A percentile compares a stretch with the other conserved stretches of the same genome.
These are phyloP conservation scores for Pleurostoma richardsiae DNA, from an alignment of 2,329 filamentous ascomycete species.

Conservation along the genomic window DNA sequence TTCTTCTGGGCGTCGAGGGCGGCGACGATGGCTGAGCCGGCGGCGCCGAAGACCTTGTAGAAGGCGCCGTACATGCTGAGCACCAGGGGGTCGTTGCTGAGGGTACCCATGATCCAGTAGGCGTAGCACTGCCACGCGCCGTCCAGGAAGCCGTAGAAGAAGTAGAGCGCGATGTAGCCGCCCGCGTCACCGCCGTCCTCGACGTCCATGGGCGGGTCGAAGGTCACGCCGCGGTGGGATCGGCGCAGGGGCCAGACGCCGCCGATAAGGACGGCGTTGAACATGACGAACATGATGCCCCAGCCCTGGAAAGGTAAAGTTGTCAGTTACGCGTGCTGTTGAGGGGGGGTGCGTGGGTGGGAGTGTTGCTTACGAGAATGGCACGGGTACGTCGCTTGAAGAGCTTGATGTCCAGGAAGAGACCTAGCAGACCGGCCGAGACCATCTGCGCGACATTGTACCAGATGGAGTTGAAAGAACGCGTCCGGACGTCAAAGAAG, in stretches of 20 bases:
- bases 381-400: constrained; percentile 50
- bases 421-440: constrained; percentile 56
- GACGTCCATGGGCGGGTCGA: background rate
- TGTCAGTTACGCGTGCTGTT: background rate
- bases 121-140: background rate
- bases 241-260: background rate
- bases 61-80: constrained; percentile 13
- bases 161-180: constrained; percentile 56
- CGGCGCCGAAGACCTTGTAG: constrained; percentile 14
- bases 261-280: constrained; percentile 34
- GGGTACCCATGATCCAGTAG: constrained; percentile 19
- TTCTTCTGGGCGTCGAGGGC: constrained; percentile 10
- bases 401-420: constrained; percentile 45
- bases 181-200: background rate
- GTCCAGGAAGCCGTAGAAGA: constrained; percentile 65
- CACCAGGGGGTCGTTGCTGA: constrained; percentile 12
- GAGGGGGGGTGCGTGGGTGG: no score
- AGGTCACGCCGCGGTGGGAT: background rate
- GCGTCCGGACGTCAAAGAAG: constrained; percentile 59
- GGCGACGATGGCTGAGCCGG: constrained; percentile 13
- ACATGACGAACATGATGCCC: constrained; percentile 48
- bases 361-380: constrained; percentile 33
- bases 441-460: constrained; percentile 63
- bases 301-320: background rate
- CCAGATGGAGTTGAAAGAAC: constrained; percentile 53